Base-by-base conservation (phyloP, 768 basidiomycete species). In the Megacollybia marginata region DNA sequence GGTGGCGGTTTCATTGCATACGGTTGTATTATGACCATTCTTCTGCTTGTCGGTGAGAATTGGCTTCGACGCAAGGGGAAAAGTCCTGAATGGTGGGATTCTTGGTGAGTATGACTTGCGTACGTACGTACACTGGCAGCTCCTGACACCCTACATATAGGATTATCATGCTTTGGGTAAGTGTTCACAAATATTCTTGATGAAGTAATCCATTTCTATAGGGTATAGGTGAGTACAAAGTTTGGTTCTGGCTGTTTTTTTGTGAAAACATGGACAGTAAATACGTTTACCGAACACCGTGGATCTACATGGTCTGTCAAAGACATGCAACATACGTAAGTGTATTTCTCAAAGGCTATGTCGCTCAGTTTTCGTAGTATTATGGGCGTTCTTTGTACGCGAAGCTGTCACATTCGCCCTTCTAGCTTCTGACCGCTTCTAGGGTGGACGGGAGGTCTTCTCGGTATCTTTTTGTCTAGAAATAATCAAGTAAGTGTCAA, bases 391-490 rank as follows among this genome's bases (percentile, higher is more conserved):
- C 69, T 89, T 33, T 88, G 85, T 85, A 69, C 46, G 79, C 57
- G 18, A 33, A 49, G 18, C 12, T 23, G 32, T 32, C 47, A 33
- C n/a, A n/a, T 3, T 47, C 11, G 33, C 31, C 20, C 47, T 48
- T 32, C 46, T 9, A 44, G 36, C 55, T 31, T 59, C 40, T 35
- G 33, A 40, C 32, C 33, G 42, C 49, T 5, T 51, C 36, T 52
- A 88, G 86, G 92, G 94, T 94, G 91, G 91, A 76, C 86, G 13
- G 94, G 94, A 48, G 94, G 94, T 16, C 69, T 83, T n/a, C 70
- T 97, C 5, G 94, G 92, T 2, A 85, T 96, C 46, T 85, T 83
- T 61, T 75, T 95, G 11, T 74, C 88, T 2, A 74, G 87, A 49
- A 84, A 85, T 51, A 87, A 88, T 55, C 85, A 85, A 67, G 86